Conservation (phyloP, 1,139 yeast genomes). For the Kurtzmaniella quercitrusa region DNA sequence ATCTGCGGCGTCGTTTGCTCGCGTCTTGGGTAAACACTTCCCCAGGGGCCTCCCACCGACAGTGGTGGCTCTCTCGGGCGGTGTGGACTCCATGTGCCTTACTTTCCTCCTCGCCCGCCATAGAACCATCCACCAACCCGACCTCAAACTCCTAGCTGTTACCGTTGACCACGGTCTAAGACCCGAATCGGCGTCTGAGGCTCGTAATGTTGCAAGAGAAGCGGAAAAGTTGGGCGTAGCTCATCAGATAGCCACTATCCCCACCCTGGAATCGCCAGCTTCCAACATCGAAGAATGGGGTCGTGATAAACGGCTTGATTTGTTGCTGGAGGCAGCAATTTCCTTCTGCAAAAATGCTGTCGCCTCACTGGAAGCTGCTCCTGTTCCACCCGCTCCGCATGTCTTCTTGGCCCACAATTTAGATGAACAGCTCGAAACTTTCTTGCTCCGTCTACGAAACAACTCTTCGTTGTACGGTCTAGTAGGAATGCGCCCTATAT, state of each 20-base stretch:
- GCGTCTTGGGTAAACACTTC: constrained; percentile 1
- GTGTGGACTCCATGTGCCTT: constrained; percentile 76
- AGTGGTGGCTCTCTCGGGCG: constrained; percentile 67
- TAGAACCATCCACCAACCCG: constrained; percentile 18
- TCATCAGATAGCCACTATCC: constrained; percentile 18
- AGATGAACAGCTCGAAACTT: constrained; percentile 74
- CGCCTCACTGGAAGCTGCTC: background rate
- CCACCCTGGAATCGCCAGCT: constrained; percentile 8
- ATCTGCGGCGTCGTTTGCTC: constrained; percentile 2
- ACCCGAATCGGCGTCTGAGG: constrained; percentile 44
- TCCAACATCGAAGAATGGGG: constrained; percentile 56
- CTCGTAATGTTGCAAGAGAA: constrained; percentile 30
- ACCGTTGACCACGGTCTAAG: constrained; percentile 60
- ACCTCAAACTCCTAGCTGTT: constrained; percentile 38
- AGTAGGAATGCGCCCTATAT: constrained; percentile 28
- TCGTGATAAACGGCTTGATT: constrained; percentile 46
- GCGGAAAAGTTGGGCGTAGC: constrained; percentile 35
- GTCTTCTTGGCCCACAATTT: constrained; percentile 63
- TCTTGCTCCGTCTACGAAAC: constrained; percentile 48
- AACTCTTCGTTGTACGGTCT: constrained; percentile 62
- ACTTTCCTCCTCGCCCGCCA: constrained; percentile 40
- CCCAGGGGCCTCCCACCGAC: constrained; percentile 9
- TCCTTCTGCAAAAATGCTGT: background rate
- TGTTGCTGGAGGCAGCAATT: constrained; percentile 19
- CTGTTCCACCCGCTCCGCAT: constrained; percentile 15